Base-by-base conservation (phyloP, 73 alveolate genomes). In the Halteria grandinella region DNA sequence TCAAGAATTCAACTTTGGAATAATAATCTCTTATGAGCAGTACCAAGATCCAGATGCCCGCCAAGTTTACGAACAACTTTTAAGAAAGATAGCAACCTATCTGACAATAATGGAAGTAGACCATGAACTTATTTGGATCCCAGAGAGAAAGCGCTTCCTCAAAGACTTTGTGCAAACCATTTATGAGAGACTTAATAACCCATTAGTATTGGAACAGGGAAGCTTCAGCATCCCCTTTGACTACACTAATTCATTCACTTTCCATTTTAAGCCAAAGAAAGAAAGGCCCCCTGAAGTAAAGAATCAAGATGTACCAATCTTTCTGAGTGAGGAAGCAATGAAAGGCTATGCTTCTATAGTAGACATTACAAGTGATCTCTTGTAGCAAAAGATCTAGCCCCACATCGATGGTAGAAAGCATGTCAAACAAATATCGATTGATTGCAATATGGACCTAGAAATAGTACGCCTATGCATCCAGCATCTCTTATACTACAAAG, bases 171-270 rank as follows among this genome's bases (percentile, higher is more conserved):
- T 66, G 12, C 20, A n/a, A 52, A 66, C 32, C 1, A 37, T 66
- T 2, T 66, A 66, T 25, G 50, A 66, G 1, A 28, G 47, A 25
- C 41, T 66, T 4, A 44, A 20, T 44, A 1, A 18, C 25, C 50
- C 7, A 43, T 18, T 45, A 36, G 47, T 54, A 33, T 5, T 66
- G 12, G 24, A 21, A 21, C 2, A 45, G 39, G 23, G 39, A 2
- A 44, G 69, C 63, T 66, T 66, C 47, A 45, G 80, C 66, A 21
- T 66, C 20, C 80, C 80, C 7, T 47, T 66, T 28, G 80, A 66
- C 31, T 45, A 27, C 18, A 23, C 43, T 7, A 66, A 66, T 45
- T 34, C 63, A 5, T 18, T 41, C 20, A 25, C 32, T 52, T 44
- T 66, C 47, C 2, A 31, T 36, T 66, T 66, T 20, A 18, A 41